These are phyloP conservation scores for Backusella psychrophila DNA, from an alignment of 192 early-diverging fungal species.

Conservation along the genomic window DNA sequence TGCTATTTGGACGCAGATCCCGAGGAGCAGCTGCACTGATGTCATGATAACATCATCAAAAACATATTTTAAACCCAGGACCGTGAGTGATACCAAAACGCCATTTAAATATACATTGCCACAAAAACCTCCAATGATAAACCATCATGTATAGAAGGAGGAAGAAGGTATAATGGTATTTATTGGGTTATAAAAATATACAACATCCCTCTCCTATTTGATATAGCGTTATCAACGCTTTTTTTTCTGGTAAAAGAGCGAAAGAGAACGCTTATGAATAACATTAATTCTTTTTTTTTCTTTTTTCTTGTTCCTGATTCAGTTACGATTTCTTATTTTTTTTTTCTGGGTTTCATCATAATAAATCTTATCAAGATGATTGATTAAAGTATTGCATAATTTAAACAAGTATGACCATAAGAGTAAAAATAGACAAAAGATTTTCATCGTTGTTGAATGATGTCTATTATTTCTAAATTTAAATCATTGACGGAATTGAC, in stretches of 20 bases:
- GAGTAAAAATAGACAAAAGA: too few species aligned
- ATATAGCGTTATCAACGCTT: too few species aligned
- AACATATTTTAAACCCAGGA: not conserved
- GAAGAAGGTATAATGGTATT: not conserved
- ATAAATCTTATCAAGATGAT: not conserved
- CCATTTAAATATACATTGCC: not conserved
- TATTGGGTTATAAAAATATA: too few species aligned
- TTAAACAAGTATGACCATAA: too few species aligned
- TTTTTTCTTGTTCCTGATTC: too few species aligned
- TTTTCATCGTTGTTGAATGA: too few species aligned
- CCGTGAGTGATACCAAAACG: not conserved
- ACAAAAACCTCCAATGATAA: not conserved
- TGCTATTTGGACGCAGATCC: not conserved
- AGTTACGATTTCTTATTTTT: not conserved
- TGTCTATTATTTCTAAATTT: not conserved
- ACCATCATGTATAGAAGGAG: not conserved
- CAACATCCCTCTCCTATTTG: too few species aligned
- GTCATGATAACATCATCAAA: constrained; percentile 13
- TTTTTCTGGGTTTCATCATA: not conserved
- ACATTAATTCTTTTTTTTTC: too few species aligned
- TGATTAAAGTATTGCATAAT: not conserved
- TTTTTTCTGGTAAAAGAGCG: too few species aligned
- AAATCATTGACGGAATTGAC: not conserved
- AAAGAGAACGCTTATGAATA: too few species aligned
- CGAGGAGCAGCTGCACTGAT: constrained; percentile 6